These are phyloP conservation scores for Bacidia rubella DNA, from an alignment of 495 filamentous ascomycete genomes.

Conservation along the genomic window DNA sequence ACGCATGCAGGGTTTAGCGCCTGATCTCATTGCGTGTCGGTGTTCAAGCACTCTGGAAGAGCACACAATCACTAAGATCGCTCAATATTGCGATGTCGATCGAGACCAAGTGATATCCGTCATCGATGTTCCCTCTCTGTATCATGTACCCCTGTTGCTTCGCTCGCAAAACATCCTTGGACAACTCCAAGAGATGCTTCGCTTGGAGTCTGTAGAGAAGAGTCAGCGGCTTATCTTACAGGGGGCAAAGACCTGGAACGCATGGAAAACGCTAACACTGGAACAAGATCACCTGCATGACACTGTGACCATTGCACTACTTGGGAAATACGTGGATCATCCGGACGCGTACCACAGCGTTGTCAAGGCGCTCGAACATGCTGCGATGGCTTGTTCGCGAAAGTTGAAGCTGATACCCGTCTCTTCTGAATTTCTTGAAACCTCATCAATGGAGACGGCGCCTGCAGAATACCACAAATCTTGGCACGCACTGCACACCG, in stretches of 20 bases:
- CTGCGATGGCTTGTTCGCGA: conserved; percentile 69
- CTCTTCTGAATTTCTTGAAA: conserved; percentile 72
- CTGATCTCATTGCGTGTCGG: conserved; percentile 89
- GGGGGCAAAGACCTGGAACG: conserved; percentile 53
- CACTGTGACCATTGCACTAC: conserved; percentile 67
- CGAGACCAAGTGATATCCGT: conserved; percentile 71
- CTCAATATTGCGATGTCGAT: conserved; percentile 72
- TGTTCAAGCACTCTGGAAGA: conserved; percentile 61
- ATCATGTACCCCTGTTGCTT: conserved; percentile 61
- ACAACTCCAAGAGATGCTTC: conserved; percentile 45
- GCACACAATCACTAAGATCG: conserved; percentile 74
- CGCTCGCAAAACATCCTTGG: conserved; percentile 60
- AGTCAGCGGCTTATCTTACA: conserved; percentile 35
- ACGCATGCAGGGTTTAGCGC: conserved; percentile 66
- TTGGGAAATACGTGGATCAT: conserved; percentile 79
- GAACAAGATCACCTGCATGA: conserved; percentile 49
- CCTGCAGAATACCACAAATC: conserved; percentile 76
- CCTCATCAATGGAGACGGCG: conserved; percentile 35
- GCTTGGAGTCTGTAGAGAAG: conserved; percentile 36
- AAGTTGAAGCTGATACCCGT: conserved; percentile 76
- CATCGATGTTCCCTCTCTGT: conserved; percentile 70
- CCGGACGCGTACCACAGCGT: conserved; percentile 78
- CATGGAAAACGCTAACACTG: conserved; percentile 58
- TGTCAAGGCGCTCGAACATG: conserved; percentile 76
- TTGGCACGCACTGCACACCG: conserved; percentile 66